These are phyloP conservation scores for Fusarium fujikuroi DNA, from an alignment of 2,329 filamentous ascomycete species.

Conservation along the genomic window DNA sequence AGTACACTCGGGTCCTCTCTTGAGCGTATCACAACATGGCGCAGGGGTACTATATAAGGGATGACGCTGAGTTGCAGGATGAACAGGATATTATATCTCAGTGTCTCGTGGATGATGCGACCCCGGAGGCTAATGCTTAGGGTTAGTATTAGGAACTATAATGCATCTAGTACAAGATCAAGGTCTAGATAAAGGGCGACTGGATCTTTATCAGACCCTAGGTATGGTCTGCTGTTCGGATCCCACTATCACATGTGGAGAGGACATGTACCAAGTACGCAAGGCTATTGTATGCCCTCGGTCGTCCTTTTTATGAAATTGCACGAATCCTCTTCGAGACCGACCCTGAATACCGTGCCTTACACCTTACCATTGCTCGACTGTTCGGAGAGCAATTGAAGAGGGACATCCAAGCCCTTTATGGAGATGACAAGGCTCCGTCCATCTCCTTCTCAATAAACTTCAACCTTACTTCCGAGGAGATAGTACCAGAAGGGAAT, in stretches of 20 bases:
- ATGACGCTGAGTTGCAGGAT: too few species aligned
- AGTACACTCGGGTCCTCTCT: too few species aligned
- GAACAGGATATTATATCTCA: too few species aligned
- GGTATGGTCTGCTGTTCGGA: not conserved
- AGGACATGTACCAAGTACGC: not conserved
- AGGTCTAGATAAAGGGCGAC: not conserved
- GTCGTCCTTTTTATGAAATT: not conserved
- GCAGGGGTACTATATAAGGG: too few species aligned
- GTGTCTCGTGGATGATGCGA: too few species aligned
- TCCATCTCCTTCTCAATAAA: not conserved
- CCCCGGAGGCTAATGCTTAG: too few species aligned
- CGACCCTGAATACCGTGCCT: slow-evolving; percentile 59
- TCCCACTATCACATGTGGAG: rapidly evolving
- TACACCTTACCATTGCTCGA: slow-evolving; percentile 64
- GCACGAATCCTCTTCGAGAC: slow-evolving; percentile 54
- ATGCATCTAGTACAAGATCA: not conserved
- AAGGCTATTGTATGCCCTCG: rapidly evolving
- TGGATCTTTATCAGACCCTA: not conserved
- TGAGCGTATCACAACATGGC: too few species aligned
- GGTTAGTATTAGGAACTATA: too few species aligned
- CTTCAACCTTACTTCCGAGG: not conserved
- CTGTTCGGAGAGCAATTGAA: slow-evolving; percentile 67
- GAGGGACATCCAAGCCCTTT: slow-evolving; percentile 56
- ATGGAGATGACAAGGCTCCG: slow-evolving; percentile 51
- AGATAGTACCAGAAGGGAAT: not conserved